phyloP scores from a whole-genome alignment of 441 rosid genomes.

The Raphanus hybrid region DNA sequence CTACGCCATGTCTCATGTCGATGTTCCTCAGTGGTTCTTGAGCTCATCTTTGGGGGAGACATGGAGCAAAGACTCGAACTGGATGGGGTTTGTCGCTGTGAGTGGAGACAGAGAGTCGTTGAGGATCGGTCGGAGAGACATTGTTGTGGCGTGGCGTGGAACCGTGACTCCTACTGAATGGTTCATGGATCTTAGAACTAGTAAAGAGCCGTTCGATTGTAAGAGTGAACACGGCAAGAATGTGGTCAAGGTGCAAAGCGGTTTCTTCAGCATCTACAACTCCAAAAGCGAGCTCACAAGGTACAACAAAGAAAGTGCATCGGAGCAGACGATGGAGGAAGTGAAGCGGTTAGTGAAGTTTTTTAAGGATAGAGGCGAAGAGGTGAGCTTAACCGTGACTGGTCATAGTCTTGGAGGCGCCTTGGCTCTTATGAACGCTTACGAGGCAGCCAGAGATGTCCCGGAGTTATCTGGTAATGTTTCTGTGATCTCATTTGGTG shows the following conservation, averaged over 20 bases:
- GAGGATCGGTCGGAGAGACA: conserved; percentile 76
- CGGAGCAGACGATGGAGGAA: conserved; percentile 73
- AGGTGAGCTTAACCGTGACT: conserved; percentile 58
- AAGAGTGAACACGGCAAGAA: conserved; percentile 38
- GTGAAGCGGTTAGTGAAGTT: conserved; percentile 45
- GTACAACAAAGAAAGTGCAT: conserved; percentile 70
- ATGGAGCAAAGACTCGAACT: conserved; percentile 85
- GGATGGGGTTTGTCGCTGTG: conserved; percentile 73
- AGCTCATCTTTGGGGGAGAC: conserved; percentile 46
- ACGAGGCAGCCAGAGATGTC: conserved; percentile 47
- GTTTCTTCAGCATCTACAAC: conserved; percentile 65
- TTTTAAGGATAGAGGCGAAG: conserved; percentile 52
- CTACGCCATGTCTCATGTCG: conserved; percentile 71
- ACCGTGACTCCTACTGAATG: conserved; percentile 84
- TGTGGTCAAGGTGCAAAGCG: conserved; percentile 59
- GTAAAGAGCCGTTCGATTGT: conserved; percentile 45
- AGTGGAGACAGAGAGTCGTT: conserved; percentile 57
- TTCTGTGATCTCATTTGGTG: conserved; percentile 61
- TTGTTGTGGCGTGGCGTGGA: conserved; percentile 79
- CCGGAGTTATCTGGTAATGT: conserved; percentile 49
- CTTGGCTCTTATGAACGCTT: conserved; percentile 59
- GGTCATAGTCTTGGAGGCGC: conserved; percentile 75
- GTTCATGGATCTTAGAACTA: conserved; percentile 60
- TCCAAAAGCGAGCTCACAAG: conserved; percentile 62
- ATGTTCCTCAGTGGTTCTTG: conserved; percentile 66